Evolutionary conservation across 140 eudicot genomes (phyloP).

Genomic region (Erigeron philadelphicus): DNA sequence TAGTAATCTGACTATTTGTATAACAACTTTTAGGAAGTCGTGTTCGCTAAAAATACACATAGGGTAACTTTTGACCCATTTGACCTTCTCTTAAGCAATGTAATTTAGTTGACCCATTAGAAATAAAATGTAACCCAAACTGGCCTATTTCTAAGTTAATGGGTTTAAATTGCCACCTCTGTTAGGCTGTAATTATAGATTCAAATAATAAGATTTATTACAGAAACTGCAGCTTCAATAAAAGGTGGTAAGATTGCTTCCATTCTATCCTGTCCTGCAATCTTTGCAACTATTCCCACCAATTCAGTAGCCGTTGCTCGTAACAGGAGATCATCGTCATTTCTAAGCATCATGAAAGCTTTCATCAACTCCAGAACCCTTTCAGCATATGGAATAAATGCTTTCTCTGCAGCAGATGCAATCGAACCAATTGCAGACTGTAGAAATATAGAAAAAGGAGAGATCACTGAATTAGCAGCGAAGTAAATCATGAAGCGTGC

Average conservation of each 20-base stretch:
- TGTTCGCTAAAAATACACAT: not conserved
- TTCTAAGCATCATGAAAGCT: constrained; percentile 68
- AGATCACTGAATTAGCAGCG: constrained; percentile 5
- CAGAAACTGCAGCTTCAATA: constrained; percentile 86
- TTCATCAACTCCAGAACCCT: constrained; percentile 84
- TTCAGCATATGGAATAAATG: constrained; percentile 80
- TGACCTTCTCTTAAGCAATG: not conserved
- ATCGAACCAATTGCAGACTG: constrained; percentile 95
- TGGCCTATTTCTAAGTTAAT: not conserved
- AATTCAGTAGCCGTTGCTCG: constrained; percentile 97
- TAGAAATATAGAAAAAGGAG: constrained; percentile 34
- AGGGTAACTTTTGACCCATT: not conserved
- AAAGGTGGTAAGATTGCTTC: constrained; percentile 77
- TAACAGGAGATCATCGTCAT: constrained; percentile 64
- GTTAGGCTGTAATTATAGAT: constrained; percentile 3
- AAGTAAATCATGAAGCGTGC: constrained; percentile 15
- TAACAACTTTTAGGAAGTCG: not conserved
- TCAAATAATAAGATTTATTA: constrained; percentile 27
- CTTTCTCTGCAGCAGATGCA: constrained; percentile 85
- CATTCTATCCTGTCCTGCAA: constrained; percentile 74
- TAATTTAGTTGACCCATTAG: not conserved
- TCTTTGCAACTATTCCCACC: constrained; percentile 82
- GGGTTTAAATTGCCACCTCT: not conserved
- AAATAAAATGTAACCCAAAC: not conserved
- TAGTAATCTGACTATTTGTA: not conserved